Percentiles rank a stretch among this genome's conserved stretches.
These are phyloP conservation scores for Sarocladium brachiariae DNA, from an alignment of 2,329 filamentous ascomycete genomes.

Conservation along the genomic window DNA sequence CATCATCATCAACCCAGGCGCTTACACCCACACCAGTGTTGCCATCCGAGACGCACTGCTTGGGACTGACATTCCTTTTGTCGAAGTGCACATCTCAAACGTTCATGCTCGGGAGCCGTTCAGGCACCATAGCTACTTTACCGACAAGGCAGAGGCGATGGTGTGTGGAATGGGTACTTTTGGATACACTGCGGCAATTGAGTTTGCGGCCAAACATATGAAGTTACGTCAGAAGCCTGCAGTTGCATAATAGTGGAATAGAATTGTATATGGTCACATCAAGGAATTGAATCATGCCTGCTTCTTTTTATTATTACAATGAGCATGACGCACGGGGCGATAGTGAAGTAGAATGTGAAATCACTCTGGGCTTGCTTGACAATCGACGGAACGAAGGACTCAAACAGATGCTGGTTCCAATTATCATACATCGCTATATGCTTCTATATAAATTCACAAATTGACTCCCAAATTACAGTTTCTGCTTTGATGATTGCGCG, in stretches of 20 bases:
- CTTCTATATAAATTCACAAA: too few species aligned
- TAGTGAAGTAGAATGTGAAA: too few species aligned
- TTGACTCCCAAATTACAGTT: not conserved
- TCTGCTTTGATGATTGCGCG: conserved; percentile 21
- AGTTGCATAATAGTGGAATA: not conserved
- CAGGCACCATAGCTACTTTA: conserved; percentile 63
- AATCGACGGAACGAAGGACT: too few species aligned
- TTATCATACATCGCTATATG: not conserved
- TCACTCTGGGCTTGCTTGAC: too few species aligned
- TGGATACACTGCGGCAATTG: conserved; percentile 55
- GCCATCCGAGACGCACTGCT: conserved; percentile 68
- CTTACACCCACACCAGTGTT: conserved; percentile 69
- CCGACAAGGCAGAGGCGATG: conserved; percentile 68
- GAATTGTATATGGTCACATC: not conserved
- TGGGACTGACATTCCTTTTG: conserved; percentile 63
- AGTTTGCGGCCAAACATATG: conserved; percentile 42
- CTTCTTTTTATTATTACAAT: too few species aligned
- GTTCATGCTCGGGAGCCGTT: conserved; percentile 65
- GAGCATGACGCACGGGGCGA: too few species aligned
- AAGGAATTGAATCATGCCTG: too few species aligned
- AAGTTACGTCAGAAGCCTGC: conserved; percentile 27
- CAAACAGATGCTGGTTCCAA: too few species aligned
- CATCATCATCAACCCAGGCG: conserved; percentile 71
- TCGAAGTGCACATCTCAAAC: conserved; percentile 73
- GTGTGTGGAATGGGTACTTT: conserved; percentile 62